Evolutionary conservation across 352 stramenopile species (phyloP).

Genomic region (Globisporangium yorkense): DNA sequence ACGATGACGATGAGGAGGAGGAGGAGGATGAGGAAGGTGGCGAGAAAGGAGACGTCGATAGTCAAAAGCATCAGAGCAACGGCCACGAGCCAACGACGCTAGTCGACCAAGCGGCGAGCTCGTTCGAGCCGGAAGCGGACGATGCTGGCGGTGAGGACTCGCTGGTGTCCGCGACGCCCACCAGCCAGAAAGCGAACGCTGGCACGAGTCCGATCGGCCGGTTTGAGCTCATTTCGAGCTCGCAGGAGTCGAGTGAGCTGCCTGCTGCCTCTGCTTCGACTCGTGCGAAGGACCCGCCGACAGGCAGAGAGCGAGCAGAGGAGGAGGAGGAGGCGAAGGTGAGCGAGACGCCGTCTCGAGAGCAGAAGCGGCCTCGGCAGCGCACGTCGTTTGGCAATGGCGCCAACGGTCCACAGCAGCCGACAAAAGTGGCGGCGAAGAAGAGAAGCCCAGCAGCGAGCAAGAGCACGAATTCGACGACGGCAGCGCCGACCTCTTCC

Average conservation of each 20-base stretch:
- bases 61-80: background rate
- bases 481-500: no score
- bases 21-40: background rate
- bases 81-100: background rate
- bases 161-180: background rate
- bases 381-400: background rate
- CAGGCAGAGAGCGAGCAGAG: background rate
- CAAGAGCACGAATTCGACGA: background rate
- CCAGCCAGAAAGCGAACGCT: background rate
- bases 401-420: background rate
- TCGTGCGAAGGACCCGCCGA: background rate
- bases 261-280: background rate
- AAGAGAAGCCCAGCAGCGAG: background rate
- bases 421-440: background rate
- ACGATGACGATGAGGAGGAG: constrained; percentile 2
- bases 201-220: background rate
- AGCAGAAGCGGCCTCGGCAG: background rate
- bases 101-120: background rate
- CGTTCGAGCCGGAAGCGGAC: background rate
- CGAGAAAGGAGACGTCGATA: background rate
- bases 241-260: background rate
- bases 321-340: constrained; percentile 10
- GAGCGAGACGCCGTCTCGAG: background rate
- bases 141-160: background rate
- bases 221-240: background rate